These are phyloP conservation scores for Vicia sativa DNA, from an alignment of 306 rosid genomes.

Conservation along the genomic window DNA sequence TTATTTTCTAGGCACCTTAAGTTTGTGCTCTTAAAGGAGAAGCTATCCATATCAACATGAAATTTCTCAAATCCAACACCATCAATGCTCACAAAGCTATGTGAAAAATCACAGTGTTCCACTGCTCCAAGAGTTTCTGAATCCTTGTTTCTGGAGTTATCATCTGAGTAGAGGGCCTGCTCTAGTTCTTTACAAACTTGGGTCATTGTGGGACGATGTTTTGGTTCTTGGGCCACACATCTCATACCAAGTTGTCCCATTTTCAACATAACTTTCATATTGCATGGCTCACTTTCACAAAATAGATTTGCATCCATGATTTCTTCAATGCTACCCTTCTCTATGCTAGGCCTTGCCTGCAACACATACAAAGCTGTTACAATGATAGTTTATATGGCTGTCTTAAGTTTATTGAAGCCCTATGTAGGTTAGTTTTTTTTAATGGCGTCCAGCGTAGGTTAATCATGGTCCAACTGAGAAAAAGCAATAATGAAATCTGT, in stretches of 20 bases:
- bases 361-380: slow-evolving; percentile 17
- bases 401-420: too few relatives aligned
- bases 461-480: too few relatives aligned
- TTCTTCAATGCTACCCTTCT: slow-evolving; percentile 62
- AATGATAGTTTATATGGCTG: neutral
- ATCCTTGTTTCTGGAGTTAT: slow-evolving; percentile 44
- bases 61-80: slow-evolving; percentile 67
- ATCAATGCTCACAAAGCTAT: slow-evolving; percentile 66
- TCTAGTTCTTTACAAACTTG: slow-evolving; percentile 68
- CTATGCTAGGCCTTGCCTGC: slow-evolving; percentile 84
- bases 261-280: slow-evolving; percentile 65
- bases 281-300: slow-evolving; percentile 57
- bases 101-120: slow-evolving; percentile 51
- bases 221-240: slow-evolving; percentile 68
- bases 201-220: slow-evolving; percentile 76
- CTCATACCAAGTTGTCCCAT: slow-evolving; percentile 73
- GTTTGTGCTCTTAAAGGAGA: slow-evolving; percentile 57
- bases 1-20: slow-evolving; percentile 67
- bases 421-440: too few relatives aligned
- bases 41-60: slow-evolving; percentile 62
- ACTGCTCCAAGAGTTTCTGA: slow-evolving; percentile 17
- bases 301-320: slow-evolving; percentile 73
- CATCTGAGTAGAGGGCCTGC: slow-evolving; percentile 52
- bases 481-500: too few relatives aligned
- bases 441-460: too few relatives aligned